Percentiles rank a stretch among this genome's conserved stretches.
Conservation (phyloP, 73 alveolate species). For the Effrenium voratum region DNA sequence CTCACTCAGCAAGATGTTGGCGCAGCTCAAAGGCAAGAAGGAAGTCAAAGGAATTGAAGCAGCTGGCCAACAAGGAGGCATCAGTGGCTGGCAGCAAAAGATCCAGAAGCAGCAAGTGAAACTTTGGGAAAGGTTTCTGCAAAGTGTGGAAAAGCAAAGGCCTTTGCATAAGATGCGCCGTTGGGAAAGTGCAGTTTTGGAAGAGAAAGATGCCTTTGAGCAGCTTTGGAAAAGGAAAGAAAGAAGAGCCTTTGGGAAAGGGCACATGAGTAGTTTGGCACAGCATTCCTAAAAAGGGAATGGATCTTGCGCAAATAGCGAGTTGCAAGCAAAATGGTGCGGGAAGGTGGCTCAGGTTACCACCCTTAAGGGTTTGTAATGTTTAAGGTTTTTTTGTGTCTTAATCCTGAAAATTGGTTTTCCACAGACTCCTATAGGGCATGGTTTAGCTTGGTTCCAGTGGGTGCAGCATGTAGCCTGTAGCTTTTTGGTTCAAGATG, state of each 20-base stretch:
- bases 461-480: neutral
- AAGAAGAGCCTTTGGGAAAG: neutral
- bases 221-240: neutral
- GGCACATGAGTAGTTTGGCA: neutral
- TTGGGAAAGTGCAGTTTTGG: neutral
- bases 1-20: neutral
- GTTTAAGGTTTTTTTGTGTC: too few species aligned
- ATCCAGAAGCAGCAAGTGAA: neutral
- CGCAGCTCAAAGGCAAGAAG: constrained; percentile 9
- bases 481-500: neutral
- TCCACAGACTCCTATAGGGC: too few species aligned
- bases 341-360: too few species aligned
- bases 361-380: too few species aligned
- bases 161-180: neutral
- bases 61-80: constrained; percentile 6
- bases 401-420: too few species aligned
- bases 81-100: constrained; percentile 2
- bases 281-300: neutral
- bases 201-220: neutral
- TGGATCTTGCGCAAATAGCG: too few species aligned
- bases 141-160: too few species aligned
- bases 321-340: too few species aligned
- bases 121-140: neutral
- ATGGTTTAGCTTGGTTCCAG: too few species aligned
- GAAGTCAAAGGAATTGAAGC: neutral